These are phyloP conservation scores for Vanrija pseudolonga DNA, from an alignment of 1,284 basidiomycete species.

Conservation along the genomic window DNA sequence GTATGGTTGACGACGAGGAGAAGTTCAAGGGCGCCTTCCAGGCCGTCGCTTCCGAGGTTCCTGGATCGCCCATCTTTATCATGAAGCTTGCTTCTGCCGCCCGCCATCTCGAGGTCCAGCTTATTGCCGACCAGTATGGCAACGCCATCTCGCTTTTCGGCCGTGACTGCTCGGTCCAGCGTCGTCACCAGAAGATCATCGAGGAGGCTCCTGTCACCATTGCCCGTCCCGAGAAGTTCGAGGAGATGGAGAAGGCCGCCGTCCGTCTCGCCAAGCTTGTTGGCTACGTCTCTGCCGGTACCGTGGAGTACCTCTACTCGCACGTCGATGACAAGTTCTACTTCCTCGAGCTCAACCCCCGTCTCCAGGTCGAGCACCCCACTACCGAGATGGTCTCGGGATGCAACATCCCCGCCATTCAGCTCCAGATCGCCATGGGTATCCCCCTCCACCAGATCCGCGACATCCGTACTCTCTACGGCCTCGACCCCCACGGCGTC, in stretches of 20 bases:
- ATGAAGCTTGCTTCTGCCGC: conserved; percentile 99
- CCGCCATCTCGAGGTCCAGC: conserved; percentile 95
- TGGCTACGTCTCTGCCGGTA: conserved; percentile 98
- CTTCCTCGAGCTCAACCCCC: conserved; percentile 98
- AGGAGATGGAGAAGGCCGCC: conserved; percentile 97
- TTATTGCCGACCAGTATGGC: conserved; percentile 98
- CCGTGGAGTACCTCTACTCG: conserved; percentile 98
- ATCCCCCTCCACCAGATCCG: conserved; percentile 92
- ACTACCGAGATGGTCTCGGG: conserved; percentile 99
- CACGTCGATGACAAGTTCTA: conserved; percentile 90
- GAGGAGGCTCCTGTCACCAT: conserved; percentile 99
- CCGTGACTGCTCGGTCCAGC: conserved; percentile 98
- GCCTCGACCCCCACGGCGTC: conserved; percentile 77
- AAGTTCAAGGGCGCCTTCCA: conserved; percentile 90
- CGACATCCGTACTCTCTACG: conserved; percentile 94
- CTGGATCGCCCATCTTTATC: conserved; percentile 98
- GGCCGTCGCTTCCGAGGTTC: conserved; percentile 94
- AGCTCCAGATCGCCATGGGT: conserved; percentile 98
- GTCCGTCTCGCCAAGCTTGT: conserved; percentile 97
- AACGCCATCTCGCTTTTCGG: conserved; percentile 99
- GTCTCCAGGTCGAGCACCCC: conserved; percentile 98
- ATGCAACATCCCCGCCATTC: conserved; percentile 95
- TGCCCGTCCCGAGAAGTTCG: conserved; percentile 82
- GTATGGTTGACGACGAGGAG: conserved; percentile 79
- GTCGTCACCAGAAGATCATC: conserved; percentile 99